phyloP scores from a whole-genome alignment of 371 early-diverging fungal species.

The Actinomucor elegans region DNA sequence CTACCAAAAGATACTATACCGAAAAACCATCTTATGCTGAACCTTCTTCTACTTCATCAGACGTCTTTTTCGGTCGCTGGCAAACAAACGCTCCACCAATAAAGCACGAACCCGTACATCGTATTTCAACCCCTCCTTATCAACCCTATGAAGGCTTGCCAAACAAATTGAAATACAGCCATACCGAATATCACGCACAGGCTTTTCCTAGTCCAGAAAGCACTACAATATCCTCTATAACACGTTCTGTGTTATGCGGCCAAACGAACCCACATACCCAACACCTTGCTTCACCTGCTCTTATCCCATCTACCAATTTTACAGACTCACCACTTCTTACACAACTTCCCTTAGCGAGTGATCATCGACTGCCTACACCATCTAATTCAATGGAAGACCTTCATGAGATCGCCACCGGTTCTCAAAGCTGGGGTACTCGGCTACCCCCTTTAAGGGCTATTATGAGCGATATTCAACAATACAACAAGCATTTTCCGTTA shows the following conservation, averaged over 20 bases:
- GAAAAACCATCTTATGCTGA: constrained; percentile 12
- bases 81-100: constrained; percentile 2
- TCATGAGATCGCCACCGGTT: constrained; percentile 12
- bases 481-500: not conserved
- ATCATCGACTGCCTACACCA: constrained; percentile 10
- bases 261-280: not conserved
- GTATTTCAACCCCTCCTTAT: not conserved
- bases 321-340: not conserved
- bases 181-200: constrained; percentile 1
- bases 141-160: not conserved
- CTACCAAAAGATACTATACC: not conserved
- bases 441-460: constrained; percentile 26
- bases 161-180: not conserved
- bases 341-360: constrained; percentile 3
- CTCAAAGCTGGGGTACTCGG: constrained; percentile 5
- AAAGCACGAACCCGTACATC: not conserved
- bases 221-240: not conserved
- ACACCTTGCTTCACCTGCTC: not conserved
- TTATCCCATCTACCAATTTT: not conserved
- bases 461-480: constrained; percentile 14
- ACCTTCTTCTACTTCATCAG: not conserved
- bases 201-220: constrained; percentile 21
- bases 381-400: not conserved
- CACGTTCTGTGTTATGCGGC: not conserved
- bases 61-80: constrained; percentile 23